These are phyloP conservation scores for Pythium phragmiticola DNA, from an alignment of 352 stramenopile genomes.

Conservation along the genomic window DNA sequence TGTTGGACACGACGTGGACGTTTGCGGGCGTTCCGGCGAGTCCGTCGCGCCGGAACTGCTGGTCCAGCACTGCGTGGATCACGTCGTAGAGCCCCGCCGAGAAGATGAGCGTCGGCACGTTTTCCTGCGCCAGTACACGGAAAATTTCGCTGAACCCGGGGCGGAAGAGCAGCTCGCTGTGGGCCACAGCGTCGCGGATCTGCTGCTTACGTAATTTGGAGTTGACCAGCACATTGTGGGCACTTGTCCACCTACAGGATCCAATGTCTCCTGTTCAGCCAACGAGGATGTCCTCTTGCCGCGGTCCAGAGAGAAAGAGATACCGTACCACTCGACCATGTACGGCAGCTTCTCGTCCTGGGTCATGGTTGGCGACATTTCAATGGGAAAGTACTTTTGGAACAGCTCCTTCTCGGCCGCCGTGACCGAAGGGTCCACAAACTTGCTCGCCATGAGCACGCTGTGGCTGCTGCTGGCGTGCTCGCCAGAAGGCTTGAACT, in stretches of 20 bases:
- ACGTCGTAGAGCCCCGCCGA: conserved; percentile 75
- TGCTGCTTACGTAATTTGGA: conserved; percentile 48
- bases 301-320: neutral
- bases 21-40: conserved; percentile 38
- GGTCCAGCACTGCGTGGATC: conserved; percentile 55
- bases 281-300: neutral
- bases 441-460: conserved; percentile 47
- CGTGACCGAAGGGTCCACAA: conserved; percentile 38
- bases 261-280: neutral
- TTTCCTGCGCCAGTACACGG: conserved; percentile 41
- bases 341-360: conserved; percentile 74
- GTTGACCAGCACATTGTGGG: conserved; percentile 54
- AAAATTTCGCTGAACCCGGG: conserved; percentile 69
- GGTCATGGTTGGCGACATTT: conserved; percentile 62
- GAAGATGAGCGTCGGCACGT: conserved; percentile 77
- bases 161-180: conserved; percentile 56
- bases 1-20: conserved; percentile 74
- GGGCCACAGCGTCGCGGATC: conserved; percentile 43
- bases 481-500: conserved; percentile 35
- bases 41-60: conserved; percentile 35
- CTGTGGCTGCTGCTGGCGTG: conserved; percentile 53
- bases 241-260: conserved; percentile 38
- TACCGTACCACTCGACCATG: conserved; percentile 60
- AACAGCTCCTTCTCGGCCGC: conserved; percentile 42
- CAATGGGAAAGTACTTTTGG: conserved; percentile 75